Percentiles rank a stretch among this genome's conserved stretches.
Conservation (phyloP, 164 flowering plant species). For the Protea cynaroides region DNA sequence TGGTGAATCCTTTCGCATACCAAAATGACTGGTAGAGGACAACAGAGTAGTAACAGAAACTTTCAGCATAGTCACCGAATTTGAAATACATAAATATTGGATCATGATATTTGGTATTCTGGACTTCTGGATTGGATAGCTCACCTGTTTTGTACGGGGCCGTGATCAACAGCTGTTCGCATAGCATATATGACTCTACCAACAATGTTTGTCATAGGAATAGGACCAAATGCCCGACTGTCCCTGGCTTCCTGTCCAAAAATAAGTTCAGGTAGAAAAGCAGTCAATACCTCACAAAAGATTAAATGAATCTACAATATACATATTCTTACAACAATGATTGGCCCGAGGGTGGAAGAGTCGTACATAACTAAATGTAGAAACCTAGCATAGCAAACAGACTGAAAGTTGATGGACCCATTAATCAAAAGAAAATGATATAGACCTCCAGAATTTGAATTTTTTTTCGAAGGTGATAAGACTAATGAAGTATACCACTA, state of each 20-base stretch:
- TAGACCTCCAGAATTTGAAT: no score
- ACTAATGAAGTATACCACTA: no score
- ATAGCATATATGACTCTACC: conserved; percentile 86
- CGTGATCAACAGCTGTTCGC: conserved; percentile 82
- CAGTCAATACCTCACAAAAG: not conserved
- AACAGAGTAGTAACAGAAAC: conserved; percentile 1
- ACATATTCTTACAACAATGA: not conserved
- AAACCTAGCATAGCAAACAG: no score
- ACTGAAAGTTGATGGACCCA: no score
- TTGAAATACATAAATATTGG: not conserved
- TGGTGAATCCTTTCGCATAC: conserved; percentile 66
- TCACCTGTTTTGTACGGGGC: conserved; percentile 91
- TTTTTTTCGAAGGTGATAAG: no score
- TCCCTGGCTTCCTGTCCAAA: conserved; percentile 78
- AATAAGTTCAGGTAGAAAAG: not conserved
- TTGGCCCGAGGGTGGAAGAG: not conserved
- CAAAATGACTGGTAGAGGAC: conserved; percentile 35
- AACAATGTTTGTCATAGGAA: conserved; percentile 59
- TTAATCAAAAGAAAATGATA: no score
- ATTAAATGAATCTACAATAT: no score
- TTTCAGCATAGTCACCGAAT: not conserved
- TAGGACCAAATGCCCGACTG: conserved; percentile 90
- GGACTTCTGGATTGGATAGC: not conserved
- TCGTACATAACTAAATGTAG: not conserved
- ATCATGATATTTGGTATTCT: no score